Evolutionary conservation across 192 early-diverging fungal species (phyloP).

Genomic region (Gigaspora rosea): DNA sequence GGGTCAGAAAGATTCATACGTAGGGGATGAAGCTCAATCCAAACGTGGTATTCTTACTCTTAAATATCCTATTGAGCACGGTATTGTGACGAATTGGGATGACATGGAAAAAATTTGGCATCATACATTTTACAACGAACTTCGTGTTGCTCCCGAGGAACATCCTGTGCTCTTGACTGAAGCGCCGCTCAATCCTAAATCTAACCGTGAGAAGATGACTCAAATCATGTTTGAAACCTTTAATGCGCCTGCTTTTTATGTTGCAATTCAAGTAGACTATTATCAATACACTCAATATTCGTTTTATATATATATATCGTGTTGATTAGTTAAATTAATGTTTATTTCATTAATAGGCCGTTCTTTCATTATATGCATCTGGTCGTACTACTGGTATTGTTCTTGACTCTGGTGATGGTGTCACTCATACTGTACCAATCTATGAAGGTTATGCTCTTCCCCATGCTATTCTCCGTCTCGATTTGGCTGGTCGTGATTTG

Average conservation of each 20-base stretch:
- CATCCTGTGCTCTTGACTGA: constrained; percentile 98
- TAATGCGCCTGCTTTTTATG: constrained; percentile 96
- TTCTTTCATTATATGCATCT: constrained; percentile 94
- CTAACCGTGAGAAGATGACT: constrained; percentile 99
- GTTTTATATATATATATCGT: background rate
- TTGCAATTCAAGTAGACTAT: constrained; percentile 74
- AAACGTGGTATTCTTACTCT: constrained; percentile 89
- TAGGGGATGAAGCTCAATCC: constrained; percentile 89
- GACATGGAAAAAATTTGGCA: constrained; percentile 97
- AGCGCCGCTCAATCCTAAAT: constrained; percentile 96
- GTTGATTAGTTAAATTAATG: background rate
- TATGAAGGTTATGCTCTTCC: constrained; percentile 96
- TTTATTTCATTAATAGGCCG: constrained; percentile 53
- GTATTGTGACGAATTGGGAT: constrained; percentile 93
- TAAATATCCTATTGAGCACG: constrained; percentile 89
- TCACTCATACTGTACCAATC: constrained; percentile 96
- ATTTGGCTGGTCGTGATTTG: constrained; percentile 96
- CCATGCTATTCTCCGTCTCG: constrained; percentile 95
- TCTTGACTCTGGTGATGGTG: constrained; percentile 97
- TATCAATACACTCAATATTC: background rate
- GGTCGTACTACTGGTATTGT: constrained; percentile 99
- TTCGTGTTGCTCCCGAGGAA: constrained; percentile 97
- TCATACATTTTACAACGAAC: constrained; percentile 97
- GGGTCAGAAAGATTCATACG: constrained; percentile 90
- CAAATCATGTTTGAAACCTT: constrained; percentile 99